Evolutionary conservation across 2,329 filamentous ascomycete genomes (phyloP), one percentile per base, ranked within the genome.

Genomic region (Cladosporium velox): DNA sequence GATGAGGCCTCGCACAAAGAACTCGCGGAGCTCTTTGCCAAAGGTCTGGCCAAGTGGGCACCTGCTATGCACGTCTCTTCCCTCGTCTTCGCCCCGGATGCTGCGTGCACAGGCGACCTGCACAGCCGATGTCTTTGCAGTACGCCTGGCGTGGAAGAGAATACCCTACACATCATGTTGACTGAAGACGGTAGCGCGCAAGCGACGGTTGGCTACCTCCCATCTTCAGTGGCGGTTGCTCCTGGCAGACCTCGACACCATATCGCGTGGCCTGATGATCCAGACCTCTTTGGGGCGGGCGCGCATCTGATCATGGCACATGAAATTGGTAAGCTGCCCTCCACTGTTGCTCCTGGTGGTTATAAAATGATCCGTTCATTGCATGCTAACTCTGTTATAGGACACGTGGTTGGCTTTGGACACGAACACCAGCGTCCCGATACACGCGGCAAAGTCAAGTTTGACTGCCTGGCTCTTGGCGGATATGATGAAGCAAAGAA

Each of bases 381-480:
- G 51, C n/a, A 21, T 18, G 6, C 26, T 35, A 8, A 55, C 11
- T 30, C 24, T 15, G 11, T 52, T 28, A 14, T 15, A 55, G 59
- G 38, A 24, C 38, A 61, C n/a, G 59, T 51, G 15, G 47, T 61
- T 32, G 59, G 38, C 28, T 26, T 61, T 14, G 26, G 28, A 34
- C 59, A 61, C 15, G 59, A 61, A 10, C 38, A 61, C 14, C 59
- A 61, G n/a, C 59, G 59, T 35, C 35, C 58, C 10, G 58, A 55
- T n/a, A 30, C 52, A 12, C 14, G 18, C 28, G 15, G 35, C 4
- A 32, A 21, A 4, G 26, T 55, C 28, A 18, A 18, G 6, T 34
- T 35, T n/a, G 52, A 52, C 28, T 52, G 49, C 28, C 11, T 7
- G 24, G 49, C 49, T 14, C 28, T 52, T 12, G 4, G 7, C 4